Conservation (phyloP, 2,329 filamentous ascomycete genomes). For the Raffaelea deltoideospora region DNA sequence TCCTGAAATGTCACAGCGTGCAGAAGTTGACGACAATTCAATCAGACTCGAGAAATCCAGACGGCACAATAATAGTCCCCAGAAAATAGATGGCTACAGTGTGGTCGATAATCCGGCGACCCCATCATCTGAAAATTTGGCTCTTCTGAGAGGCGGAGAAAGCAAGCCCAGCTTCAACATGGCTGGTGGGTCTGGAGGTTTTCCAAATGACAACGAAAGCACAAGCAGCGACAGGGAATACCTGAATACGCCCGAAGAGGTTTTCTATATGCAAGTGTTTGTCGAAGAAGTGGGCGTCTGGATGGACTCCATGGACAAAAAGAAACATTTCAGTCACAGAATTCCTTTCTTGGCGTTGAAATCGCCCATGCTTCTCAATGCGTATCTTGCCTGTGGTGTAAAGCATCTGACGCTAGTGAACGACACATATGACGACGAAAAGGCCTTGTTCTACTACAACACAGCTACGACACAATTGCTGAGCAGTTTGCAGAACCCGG, state of each 20-base stretch:
- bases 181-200: no score
- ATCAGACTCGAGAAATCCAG: no score
- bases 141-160: no score
- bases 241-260: conserved; percentile 60
- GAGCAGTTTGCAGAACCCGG: conserved; percentile 64
- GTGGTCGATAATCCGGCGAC: no score
- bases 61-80: no score
- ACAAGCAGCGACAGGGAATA: conserved; percentile 35
- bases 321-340: conserved; percentile 72
- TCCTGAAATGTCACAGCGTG: no score
- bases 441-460: conserved; percentile 72
- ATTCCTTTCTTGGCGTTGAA: conserved; percentile 72
- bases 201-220: not conserved
- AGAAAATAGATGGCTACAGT: no score
- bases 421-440: conserved; percentile 53
- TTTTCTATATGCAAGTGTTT: conserved; percentile 83
- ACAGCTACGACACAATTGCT: conserved; percentile 67
- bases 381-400: conserved; percentile 76
- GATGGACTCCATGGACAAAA: conserved; percentile 84
- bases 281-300: conserved; percentile 79
- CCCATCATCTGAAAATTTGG: no score
- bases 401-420: conserved; percentile 64
- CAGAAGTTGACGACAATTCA: no score
- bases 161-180: no score
- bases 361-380: conserved; percentile 79